phyloP scores from a whole-genome alignment of 148 eudicot species.

The Cornus florida region DNA sequence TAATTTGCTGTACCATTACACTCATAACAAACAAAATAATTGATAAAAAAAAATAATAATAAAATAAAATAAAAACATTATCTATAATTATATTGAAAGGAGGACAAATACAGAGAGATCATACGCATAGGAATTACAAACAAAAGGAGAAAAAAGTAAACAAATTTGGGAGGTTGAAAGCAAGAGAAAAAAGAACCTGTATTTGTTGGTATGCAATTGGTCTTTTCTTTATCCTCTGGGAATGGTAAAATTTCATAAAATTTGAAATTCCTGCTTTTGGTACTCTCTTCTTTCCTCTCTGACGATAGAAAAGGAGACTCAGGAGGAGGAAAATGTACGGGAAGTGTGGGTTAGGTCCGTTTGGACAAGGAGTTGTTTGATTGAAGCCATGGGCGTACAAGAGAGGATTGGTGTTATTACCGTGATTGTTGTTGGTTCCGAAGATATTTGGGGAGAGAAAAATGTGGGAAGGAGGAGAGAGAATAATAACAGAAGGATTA shows the following conservation, averaged over 20 bases:
- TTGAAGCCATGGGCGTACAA: constrained; percentile 1
- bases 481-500: background rate
- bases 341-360: background rate
- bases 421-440: constrained; percentile 9
- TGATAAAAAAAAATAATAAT: no score
- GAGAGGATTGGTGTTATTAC: background rate
- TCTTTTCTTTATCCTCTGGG: background rate
- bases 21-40: background rate
- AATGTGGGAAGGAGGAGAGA: constrained; percentile 6
- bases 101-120: background rate
- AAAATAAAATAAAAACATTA: no score
- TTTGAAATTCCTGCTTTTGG: background rate
- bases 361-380: background rate
- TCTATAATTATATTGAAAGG: background rate
- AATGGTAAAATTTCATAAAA: background rate
- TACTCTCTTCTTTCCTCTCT: background rate
- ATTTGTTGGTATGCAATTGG: background rate
- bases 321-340: constrained; percentile 1
- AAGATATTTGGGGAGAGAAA: constrained; percentile 15
- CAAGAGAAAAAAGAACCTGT: background rate
- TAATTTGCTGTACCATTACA: background rate
- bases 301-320: background rate
- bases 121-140: background rate
- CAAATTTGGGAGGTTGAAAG: background rate
- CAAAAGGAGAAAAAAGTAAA: background rate